These are phyloP conservation scores for Magnaporthiopsis incrustans DNA, from an alignment of 2,329 filamentous ascomycete species.

Conservation along the genomic window DNA sequence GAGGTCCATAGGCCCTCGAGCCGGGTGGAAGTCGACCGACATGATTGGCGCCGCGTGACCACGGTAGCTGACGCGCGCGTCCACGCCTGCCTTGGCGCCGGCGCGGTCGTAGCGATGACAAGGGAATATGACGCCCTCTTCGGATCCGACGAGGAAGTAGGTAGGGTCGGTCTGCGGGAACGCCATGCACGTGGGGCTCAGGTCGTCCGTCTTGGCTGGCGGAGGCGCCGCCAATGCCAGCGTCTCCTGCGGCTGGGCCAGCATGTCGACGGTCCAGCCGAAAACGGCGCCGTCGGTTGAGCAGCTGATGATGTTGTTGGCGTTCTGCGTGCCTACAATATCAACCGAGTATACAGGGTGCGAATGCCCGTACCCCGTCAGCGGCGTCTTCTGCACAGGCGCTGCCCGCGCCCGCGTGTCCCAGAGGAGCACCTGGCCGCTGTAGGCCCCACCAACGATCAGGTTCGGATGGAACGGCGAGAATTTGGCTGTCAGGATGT, in stretches of 20 bases:
- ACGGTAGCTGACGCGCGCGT: constrained; percentile 77
- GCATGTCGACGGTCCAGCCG: constrained; percentile 96
- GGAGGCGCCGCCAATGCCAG: constrained; percentile 80
- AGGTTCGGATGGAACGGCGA: constrained; percentile 98
- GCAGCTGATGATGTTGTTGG: constrained; percentile 95
- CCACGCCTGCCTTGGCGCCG: constrained; percentile 91
- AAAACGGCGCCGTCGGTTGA: constrained; percentile 96
- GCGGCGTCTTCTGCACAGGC: constrained; percentile 90
- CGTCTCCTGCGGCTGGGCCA: constrained; percentile 91
- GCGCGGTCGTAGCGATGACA: constrained; percentile 97
- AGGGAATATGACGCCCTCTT: constrained; percentile 93
- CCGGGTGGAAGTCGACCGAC: constrained; percentile 92
- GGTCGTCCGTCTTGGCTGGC: constrained; percentile 85
- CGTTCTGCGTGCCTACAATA: constrained; percentile 96
- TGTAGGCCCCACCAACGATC: constrained; percentile 93
- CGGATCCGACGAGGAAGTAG: constrained; percentile 93
- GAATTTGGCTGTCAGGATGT: constrained; percentile 92
- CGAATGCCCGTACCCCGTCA: constrained; percentile 91
- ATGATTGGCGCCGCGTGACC: constrained; percentile 93
- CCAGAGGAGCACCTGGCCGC: constrained; percentile 93
- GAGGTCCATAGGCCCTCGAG: constrained; percentile 84
- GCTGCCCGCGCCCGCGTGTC: constrained; percentile 85
- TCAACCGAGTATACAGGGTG: constrained; percentile 94
- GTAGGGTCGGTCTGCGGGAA: constrained; percentile 95
- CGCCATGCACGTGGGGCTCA: constrained; percentile 87